Evolutionary conservation across 495 filamentous ascomycete species (phyloP), one percentile per base, ranked within the genome.

Genomic region (Astrocystis sublimbata): DNA sequence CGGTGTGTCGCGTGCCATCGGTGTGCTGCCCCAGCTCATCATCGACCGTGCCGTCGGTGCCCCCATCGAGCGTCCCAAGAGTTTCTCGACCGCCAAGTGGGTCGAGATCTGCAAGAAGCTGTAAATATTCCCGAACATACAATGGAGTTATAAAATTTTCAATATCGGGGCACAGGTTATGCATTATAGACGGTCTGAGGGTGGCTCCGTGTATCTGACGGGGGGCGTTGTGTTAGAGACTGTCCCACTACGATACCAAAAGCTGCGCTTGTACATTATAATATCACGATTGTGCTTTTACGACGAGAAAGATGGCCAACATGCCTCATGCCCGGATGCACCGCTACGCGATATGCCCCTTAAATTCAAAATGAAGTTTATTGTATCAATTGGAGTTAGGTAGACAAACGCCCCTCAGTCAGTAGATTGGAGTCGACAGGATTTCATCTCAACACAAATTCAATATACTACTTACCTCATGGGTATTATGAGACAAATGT

Each of bases 21-120:
- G 94, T 88, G 94, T 98, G 63, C 88, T 98, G 61, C 96, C 94
- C 62, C 94, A 98, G 85, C 85, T 98, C 72, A 98, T 98, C 86
- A 97, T 98, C 75, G 94, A 98, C 86, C 96, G 94, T 77, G 94
- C 94, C 61, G 85, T 98, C 57, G 94, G 94, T 68, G 85, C 87
- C 69, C 89, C 89, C 57, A 91, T 91, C 69, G 89, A 91, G 83
- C 74, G 85, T 67, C 94, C 94, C 76, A 98, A 98, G 90, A 92
- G 88, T 64, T 98, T 97, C 89, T 92, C 89, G 76, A 98, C 94
- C 54, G 91, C 92, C 71, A 93, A 94, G 74, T 98, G 91, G 83
- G 89, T 92, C 75, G 93, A 98, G 84, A 86, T 98, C 64, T 68
- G 87, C 92, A 73, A 80, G 73, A 92, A 89, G 81, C 82, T 98